Base-by-base conservation (phyloP, 2,329 filamentous ascomycete genomes). In the Epichloe amarillans region DNA sequence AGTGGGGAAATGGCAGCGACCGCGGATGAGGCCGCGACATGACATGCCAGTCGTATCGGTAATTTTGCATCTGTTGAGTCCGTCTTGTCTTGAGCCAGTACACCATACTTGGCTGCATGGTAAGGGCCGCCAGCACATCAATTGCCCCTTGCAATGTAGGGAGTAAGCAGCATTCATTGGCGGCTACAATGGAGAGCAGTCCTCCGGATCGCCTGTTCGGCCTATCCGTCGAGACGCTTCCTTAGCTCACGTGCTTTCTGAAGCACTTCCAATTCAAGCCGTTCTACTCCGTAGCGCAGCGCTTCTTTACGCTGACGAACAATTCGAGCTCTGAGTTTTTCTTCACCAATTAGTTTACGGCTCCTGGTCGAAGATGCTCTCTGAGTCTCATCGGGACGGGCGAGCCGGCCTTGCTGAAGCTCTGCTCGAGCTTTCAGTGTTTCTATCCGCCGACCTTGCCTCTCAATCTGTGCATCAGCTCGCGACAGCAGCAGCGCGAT, bases 261-360 rank as follows among this genome's bases (percentile, higher is more conserved):
- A 58, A 82, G 75, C n/a, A 88, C 85, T 70, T 95, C 88, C 60
- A 95, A 64, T 71, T 93, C 87, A 56, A 96, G 67, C 54, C 89
- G 77, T 63, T 93, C 88, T 17, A 95, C 87, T 30, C 87, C 84
- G 70, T 94, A 95, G 64, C 86, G 83, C 58, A 95, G 69, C 47
- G 88, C 80, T 66, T 95, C 88, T 67, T 88, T 91, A 68, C 88
- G 84, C 72, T 89, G 86, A 52, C 80, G 73, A 51, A 93, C 67
- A 55, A 86, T 83, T 59, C 73, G 70, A 2, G 74, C 76, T 19
- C 73, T 66, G 46, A 80, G 62, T 58, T 71, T 72, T 43, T 73
- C 73, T 56, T 74, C 72, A 2, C 67, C 68, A 35, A 80, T 81
- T 54, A 88, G 71, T 60, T 61, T 59, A 51, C 62, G 59, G 49